Evolutionary conservation across 1,284 basidiomycete genomes (phyloP).

Genomic region (Malassezia caprae): DNA sequence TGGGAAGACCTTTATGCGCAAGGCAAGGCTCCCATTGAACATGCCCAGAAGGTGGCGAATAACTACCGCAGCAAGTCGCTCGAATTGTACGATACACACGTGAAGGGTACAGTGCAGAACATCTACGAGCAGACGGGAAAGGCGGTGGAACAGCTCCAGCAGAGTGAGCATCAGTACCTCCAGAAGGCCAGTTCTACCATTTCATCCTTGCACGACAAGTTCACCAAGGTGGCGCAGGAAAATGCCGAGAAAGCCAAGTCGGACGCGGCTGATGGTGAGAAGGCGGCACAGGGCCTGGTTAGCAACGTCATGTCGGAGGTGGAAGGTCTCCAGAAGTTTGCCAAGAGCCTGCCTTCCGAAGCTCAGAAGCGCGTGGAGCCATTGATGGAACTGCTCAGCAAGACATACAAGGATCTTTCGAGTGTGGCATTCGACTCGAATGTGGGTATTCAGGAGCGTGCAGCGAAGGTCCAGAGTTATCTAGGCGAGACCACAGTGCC

Average conservation of each 20-base stretch:
- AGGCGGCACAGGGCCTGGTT: conserved; percentile 31
- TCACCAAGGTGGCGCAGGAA: conserved; percentile 35
- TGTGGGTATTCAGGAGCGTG: conserved; percentile 29
- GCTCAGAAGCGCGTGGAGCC: conserved; percentile 40
- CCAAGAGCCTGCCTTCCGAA: conserved; percentile 34
- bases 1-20: conserved; percentile 29
- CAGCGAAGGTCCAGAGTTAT: conserved; percentile 34
- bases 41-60: conserved; percentile 23
- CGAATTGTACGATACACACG: conserved; percentile 34
- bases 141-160: conserved; percentile 39
- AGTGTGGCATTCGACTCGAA: conserved; percentile 39
- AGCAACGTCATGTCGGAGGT: conserved; percentile 18
- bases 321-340: conserved; percentile 40
- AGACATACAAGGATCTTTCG: conserved; percentile 37
- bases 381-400: conserved; percentile 35
- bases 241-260: conserved; percentile 27
- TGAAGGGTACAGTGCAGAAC: conserved; percentile 24
- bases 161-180: conserved; percentile 38
- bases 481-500: conserved; percentile 41
- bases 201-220: conserved; percentile 25
- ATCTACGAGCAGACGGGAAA: conserved; percentile 17
- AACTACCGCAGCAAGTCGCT: conserved; percentile 26
- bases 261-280: conserved; percentile 33
- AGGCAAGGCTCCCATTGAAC: conserved; percentile 31
- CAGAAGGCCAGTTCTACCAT: conserved; percentile 24